Conservation (phyloP, 2,329 filamentous ascomycete genomes). For the Epichloe festucae region DNA sequence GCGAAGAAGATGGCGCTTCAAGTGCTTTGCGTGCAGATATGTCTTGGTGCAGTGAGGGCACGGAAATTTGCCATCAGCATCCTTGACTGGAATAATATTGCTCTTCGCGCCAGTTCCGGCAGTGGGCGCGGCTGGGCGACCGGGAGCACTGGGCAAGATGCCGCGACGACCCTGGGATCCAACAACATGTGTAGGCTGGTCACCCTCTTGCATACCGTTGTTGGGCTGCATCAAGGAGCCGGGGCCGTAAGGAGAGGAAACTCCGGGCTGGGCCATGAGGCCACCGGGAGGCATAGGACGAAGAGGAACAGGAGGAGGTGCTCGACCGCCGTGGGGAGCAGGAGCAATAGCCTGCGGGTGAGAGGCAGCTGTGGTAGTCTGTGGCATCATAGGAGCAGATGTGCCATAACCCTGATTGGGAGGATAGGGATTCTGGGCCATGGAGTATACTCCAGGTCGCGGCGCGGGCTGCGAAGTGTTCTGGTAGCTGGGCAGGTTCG, state of each 20-base stretch:
- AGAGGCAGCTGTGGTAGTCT: conserved; percentile 51
- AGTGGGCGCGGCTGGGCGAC: conserved; percentile 63
- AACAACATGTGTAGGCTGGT: conserved; percentile 78
- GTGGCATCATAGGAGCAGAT: conserved; percentile 50
- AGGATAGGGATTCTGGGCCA: conserved; percentile 43
- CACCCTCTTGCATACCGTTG: conserved; percentile 41
- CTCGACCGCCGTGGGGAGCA: conserved; percentile 45
- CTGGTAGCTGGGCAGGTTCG: conserved; percentile 40
- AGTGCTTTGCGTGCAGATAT: conserved; percentile 91
- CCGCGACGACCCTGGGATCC: conserved; percentile 87
- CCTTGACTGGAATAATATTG: conserved; percentile 80
- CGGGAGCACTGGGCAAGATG: conserved; percentile 81
- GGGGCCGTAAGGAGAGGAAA: conserved; percentile 48
- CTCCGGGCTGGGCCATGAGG: conserved; percentile 43
- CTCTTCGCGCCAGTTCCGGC: conserved; percentile 61
- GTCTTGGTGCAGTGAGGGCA: conserved; percentile 98
- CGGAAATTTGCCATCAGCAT: conserved; percentile 94
- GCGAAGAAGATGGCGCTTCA: conserved; percentile 89
- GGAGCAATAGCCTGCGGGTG: conserved; percentile 68
- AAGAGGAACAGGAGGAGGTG: conserved; percentile 43
- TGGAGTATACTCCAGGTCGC: conserved; percentile 38
- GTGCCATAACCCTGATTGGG: conserved; percentile 42
- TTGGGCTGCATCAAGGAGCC: conserved; percentile 43
- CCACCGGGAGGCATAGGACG: conserved; percentile 61
- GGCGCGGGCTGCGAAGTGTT: conserved; percentile 34